These are phyloP conservation scores for Euptelea pleiosperma DNA, from an alignment of 164 flowering plant species.

Conservation along the genomic window DNA sequence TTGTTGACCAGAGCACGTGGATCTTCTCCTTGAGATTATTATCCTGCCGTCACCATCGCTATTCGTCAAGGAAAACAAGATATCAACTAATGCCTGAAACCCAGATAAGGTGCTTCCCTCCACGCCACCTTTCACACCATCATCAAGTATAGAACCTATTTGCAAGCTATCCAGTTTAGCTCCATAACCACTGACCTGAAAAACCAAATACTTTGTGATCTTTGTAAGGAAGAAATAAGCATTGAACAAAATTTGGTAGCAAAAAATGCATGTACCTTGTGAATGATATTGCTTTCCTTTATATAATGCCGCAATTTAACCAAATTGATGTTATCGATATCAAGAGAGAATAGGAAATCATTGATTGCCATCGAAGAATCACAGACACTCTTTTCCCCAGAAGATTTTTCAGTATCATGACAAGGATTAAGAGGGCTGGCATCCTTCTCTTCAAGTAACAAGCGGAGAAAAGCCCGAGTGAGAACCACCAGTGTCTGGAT, in stretches of 20 bases:
- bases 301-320: slow-evolving; percentile 65
- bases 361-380: slow-evolving; percentile 71
- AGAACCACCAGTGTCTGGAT: slow-evolving; percentile 81
- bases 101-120: slow-evolving; percentile 60
- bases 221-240: no score
- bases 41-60: slow-evolving; percentile 87
- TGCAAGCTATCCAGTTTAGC: slow-evolving; percentile 39
- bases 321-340: slow-evolving; percentile 93
- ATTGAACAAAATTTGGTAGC: neutral
- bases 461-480: slow-evolving; percentile 56
- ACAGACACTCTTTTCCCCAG: slow-evolving; percentile 19
- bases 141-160: slow-evolving; percentile 22
- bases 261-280: slow-evolving; percentile 56
- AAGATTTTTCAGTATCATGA: slow-evolving; percentile 21
- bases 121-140: slow-evolving; percentile 23
- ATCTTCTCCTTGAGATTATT: slow-evolving; percentile 53
- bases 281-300: slow-evolving; percentile 82
- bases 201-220: slow-evolving; percentile 7
- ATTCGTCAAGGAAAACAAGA: slow-evolving; percentile 68
- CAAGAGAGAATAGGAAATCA: slow-evolving; percentile 78
- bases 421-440: slow-evolving; percentile 12
- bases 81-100: slow-evolving; percentile 64
- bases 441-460: slow-evolving; percentile 31
- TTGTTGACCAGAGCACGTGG: slow-evolving; percentile 29
- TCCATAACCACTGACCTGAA: slow-evolving; percentile 87